phyloP scores from a whole-genome alignment of 495 filamentous ascomycete species.

The Emericellopsis terricola region DNA sequence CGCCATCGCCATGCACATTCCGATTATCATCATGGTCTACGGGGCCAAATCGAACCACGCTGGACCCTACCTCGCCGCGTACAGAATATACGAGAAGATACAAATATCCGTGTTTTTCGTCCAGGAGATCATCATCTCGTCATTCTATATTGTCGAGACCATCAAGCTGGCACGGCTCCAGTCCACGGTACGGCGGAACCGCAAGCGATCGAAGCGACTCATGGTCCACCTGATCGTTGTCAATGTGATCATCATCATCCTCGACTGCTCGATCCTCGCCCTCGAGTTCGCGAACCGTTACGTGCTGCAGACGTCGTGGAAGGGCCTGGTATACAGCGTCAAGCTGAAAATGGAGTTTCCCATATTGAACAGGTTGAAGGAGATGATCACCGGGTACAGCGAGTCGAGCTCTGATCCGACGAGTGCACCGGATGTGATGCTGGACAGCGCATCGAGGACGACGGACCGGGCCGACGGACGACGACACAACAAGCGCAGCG shows the following conservation, averaged over 20 bases:
- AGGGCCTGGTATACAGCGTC: conserved; percentile 43
- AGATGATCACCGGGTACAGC: neutral
- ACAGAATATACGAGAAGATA: conserved; percentile 40
- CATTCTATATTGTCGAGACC: conserved; percentile 38
- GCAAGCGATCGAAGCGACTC: conserved; percentile 9
- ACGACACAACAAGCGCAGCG: conserved; percentile 4
- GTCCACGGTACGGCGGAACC: conserved; percentile 18
- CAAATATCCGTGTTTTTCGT: conserved; percentile 41
- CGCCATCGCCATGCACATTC: conserved; percentile 35
- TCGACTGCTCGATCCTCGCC: conserved; percentile 22
- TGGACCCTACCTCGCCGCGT: conserved; percentile 5
- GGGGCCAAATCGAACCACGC: neutral
- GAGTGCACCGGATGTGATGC: neutral
- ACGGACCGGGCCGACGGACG: conserved; percentile 2
- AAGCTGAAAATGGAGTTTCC: conserved; percentile 53
- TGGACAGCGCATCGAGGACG: neutral
- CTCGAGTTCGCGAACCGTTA: conserved; percentile 38
- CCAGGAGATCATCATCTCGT: conserved; percentile 40
- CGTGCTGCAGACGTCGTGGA: conserved; percentile 40
- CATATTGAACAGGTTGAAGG: conserved; percentile 20
- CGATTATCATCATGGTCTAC: conserved; percentile 24
- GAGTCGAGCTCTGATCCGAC: neutral
- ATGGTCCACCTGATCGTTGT: conserved; percentile 39
- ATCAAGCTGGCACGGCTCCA: conserved; percentile 19
- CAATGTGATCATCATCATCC: conserved; percentile 36